Percentiles rank a stretch among this genome's conserved stretches.
phyloP scores from a whole-genome alignment of 73 alveolate species.

The Paramecium sexaurelia region DNA sequence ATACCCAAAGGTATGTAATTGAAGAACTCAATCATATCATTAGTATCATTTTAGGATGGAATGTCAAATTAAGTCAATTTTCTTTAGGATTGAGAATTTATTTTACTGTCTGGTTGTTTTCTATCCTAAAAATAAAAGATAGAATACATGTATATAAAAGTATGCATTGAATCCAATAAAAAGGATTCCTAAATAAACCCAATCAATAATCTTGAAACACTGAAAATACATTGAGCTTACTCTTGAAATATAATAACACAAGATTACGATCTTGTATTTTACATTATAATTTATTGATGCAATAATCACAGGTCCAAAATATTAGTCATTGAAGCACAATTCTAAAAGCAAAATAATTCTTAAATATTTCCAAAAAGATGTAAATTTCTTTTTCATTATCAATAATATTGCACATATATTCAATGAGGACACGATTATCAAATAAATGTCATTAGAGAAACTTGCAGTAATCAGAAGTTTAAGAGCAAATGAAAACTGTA shows the following conservation, averaged over 20 bases:
- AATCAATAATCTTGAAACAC: not conserved
- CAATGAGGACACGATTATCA: not conserved
- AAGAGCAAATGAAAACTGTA: not conserved
- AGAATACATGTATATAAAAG: not conserved
- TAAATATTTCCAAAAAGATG: not conserved
- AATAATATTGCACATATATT: not conserved
- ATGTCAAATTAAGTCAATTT: not conserved
- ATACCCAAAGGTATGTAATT: conserved; percentile 8
- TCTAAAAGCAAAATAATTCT: not conserved
- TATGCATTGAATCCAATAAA: not conserved
- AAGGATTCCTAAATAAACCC: not conserved
- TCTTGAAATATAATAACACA: not conserved
- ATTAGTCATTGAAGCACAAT: not conserved
- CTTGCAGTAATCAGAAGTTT: not conserved
- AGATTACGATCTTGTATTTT: not conserved
- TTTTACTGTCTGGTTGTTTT: not conserved
- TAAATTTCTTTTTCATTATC: not conserved
- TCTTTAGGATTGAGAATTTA: not conserved
- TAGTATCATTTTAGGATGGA: not conserved
- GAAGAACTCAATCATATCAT: not conserved
- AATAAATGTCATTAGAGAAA: not conserved
- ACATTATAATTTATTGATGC: not conserved
- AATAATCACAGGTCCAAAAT: not conserved
- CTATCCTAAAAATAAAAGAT: not conserved
- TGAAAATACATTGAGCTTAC: not conserved